These are phyloP conservation scores for Gyrodon lividus DNA, from an alignment of 768 basidiomycete genomes.

Conservation along the genomic window DNA sequence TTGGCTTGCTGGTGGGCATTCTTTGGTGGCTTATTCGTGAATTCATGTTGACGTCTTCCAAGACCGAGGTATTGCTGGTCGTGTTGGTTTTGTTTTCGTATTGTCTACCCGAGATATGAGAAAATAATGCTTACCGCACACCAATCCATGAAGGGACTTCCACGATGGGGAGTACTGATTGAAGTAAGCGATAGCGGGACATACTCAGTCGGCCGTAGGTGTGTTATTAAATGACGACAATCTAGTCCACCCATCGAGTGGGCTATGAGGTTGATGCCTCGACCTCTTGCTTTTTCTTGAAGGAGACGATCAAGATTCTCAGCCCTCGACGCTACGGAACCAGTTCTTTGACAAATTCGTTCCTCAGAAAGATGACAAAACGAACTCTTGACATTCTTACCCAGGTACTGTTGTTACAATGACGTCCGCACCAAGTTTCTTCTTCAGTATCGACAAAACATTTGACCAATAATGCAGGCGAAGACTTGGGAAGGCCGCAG, in stretches of 20 bases:
- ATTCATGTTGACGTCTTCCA: conserved; percentile 53
- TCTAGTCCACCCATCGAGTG: conserved; percentile 99
- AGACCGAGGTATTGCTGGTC: conserved; percentile 86
- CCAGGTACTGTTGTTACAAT: conserved; percentile 93
- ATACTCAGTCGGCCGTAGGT: conserved; percentile 79
- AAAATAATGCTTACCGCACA: conserved; percentile 60
- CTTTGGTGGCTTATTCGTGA: conserved; percentile 1
- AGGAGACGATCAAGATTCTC: conserved; percentile 73
- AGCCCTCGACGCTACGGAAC: conserved; percentile 82
- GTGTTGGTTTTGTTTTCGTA: conserved; percentile 17
- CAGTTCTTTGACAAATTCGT: conserved; percentile 58
- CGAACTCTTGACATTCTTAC: conserved; percentile 43
- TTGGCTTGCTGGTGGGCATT: background rate
- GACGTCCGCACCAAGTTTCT: conserved; percentile 89
- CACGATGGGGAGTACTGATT: conserved; percentile 91
- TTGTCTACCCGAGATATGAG: conserved; percentile 4
- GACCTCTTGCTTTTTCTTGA: conserved; percentile 60
- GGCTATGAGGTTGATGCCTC: conserved; percentile 88
- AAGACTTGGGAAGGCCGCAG: conserved; percentile 75
- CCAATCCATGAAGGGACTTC: conserved; percentile 99
- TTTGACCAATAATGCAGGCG: conserved; percentile 95
- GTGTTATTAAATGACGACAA: conserved; percentile 88
- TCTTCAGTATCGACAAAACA: conserved; percentile 74
- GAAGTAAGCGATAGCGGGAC: conserved; percentile 84
- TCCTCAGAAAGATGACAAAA: background rate